Conservation (phyloP, 768 basidiomycete species). For the Boletus patriciae region DNA sequence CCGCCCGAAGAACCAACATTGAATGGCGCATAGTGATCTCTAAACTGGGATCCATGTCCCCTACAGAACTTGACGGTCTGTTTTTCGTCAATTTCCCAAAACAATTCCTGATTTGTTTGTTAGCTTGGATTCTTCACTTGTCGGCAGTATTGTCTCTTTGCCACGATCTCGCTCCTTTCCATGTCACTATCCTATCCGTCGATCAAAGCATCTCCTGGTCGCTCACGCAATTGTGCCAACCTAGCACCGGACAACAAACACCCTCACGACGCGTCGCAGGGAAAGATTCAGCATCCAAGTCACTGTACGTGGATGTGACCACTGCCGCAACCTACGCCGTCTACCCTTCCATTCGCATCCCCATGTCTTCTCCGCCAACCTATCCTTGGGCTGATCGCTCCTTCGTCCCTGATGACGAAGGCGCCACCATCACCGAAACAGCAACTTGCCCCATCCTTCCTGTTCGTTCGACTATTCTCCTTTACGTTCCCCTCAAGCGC, state of each 20-base stretch:
- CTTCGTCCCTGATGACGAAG: conserved; percentile 36
- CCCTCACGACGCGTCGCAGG: conserved; percentile 30
- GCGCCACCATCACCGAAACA: conserved; percentile 26
- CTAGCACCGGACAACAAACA: conserved; percentile 20
- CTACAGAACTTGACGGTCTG: conserved; percentile 66
- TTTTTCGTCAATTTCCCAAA: conserved; percentile 7
- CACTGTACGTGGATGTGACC: conserved; percentile 36
- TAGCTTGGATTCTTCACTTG: conserved; percentile 68
- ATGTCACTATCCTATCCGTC: conserved; percentile 60
- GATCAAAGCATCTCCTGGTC: conserved; percentile 62
- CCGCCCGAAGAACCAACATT: conserved; percentile 63
- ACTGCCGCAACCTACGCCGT: conserved; percentile 51
- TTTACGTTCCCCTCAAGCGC: conserved; percentile 50
- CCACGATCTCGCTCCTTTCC: conserved; percentile 49
- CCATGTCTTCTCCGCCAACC: conserved; percentile 41
- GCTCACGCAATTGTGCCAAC: conserved; percentile 41
- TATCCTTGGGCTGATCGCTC: conserved; percentile 28
- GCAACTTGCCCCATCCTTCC: conserved; percentile 49
- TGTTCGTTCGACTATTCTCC: conserved; percentile 54
- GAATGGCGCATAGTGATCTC: conserved; percentile 81
- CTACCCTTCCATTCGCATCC: conserved; percentile 42
- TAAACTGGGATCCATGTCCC: conserved; percentile 61
- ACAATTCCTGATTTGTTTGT: conserved; percentile 4
- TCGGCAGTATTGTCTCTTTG: conserved; percentile 39
- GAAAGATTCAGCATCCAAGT: conserved; percentile 33